Percentiles rank a stretch among this genome's conserved stretches.
phyloP scores from a whole-genome alignment of 305 asterid species.

The Solanum hybrid region DNA sequence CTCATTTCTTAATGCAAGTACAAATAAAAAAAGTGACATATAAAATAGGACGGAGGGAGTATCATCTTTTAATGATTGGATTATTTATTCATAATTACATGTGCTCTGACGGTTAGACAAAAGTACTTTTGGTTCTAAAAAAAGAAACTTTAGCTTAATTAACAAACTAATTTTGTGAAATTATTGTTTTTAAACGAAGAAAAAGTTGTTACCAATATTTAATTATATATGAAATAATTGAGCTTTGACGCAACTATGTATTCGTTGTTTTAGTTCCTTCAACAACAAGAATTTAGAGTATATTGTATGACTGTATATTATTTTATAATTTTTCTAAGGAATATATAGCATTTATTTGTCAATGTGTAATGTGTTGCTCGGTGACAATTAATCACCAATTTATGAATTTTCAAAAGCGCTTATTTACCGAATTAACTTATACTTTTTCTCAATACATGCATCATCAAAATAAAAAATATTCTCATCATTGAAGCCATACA shows the following conservation, averaged over 20 bases:
- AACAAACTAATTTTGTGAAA: background rate
- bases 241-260: background rate
- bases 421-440: too few relatives aligned
- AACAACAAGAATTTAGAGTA: background rate
- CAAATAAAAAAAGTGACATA: too few relatives aligned
- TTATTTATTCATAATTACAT: background rate
- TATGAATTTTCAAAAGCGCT: too few relatives aligned
- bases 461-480: too few relatives aligned
- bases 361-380: background rate
- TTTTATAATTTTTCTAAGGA: background rate
- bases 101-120: background rate
- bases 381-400: background rate
- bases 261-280: background rate
- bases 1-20: too few relatives aligned
- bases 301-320: too few relatives aligned
- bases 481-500: background rate
- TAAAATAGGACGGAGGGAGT: too few relatives aligned
- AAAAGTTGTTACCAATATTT: background rate
- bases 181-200: background rate
- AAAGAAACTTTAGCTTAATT: background rate
- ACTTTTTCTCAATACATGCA: background rate
- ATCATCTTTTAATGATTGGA: background rate
- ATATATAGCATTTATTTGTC: accelerated
- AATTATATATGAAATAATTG: background rate
- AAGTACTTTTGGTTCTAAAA: background rate